These are phyloP conservation scores for Pulicaria dysenterica DNA, from an alignment of 129 eudicot genomes.

Conservation along the genomic window DNA sequence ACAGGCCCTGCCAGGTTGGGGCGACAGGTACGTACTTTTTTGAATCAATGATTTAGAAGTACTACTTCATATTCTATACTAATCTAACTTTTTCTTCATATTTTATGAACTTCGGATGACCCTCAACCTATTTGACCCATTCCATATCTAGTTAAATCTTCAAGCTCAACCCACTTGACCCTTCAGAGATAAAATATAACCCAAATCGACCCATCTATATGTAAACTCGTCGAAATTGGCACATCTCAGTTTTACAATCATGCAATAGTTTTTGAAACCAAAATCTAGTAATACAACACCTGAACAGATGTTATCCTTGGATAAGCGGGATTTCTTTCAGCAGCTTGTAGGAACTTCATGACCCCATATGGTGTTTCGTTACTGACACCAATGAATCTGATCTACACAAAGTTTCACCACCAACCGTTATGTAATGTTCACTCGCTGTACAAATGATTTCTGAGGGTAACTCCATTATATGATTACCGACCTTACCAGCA, in stretches of 20 bases:
- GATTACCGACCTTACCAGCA: constrained; percentile 85
- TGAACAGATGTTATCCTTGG: constrained; percentile 82
- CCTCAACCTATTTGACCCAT: background rate
- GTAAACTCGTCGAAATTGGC: background rate
- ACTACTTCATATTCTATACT: background rate
- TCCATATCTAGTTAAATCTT: background rate
- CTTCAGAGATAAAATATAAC: background rate
- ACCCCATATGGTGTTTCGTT: constrained; percentile 97
- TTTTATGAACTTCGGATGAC: background rate
- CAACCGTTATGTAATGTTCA: background rate
- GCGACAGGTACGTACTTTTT: background rate
- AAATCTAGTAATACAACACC: constrained; percentile 45
- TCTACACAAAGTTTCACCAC: constrained; percentile 45
- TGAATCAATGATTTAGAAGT: background rate
- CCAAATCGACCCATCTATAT: background rate
- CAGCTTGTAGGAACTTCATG: constrained; percentile 84
- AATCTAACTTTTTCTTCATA: background rate
- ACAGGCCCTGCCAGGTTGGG: background rate
- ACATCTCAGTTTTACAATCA: background rate
- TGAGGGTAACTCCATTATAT: background rate
- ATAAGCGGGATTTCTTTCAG: constrained; percentile 39
- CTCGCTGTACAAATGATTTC: background rate
- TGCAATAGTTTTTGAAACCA: constrained; percentile 23
- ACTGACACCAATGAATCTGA: constrained; percentile 87
- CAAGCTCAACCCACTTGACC: background rate